Evolutionary conservation across 2,329 filamentous ascomycete species (phyloP).

Genomic region (Atkinsonella hypoxylon): DNA sequence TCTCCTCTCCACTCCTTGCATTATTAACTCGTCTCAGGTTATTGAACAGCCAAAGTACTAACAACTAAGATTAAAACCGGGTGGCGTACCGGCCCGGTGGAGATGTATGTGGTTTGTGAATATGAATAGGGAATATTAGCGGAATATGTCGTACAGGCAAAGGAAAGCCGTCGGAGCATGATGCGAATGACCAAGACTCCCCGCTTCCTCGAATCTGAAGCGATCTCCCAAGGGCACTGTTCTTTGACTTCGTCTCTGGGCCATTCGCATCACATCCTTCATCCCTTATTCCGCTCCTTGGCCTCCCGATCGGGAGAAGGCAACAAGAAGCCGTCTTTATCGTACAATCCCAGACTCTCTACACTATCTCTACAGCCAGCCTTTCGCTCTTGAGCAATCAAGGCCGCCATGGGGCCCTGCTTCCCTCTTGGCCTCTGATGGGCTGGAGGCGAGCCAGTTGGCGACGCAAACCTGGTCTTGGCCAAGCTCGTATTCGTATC

Average conservation of each 20-base stretch:
- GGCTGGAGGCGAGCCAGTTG: background rate
- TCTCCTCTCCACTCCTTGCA: background rate
- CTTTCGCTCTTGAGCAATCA: conserved; percentile 14
- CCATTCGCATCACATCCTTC: conserved; percentile 3
- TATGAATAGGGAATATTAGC: background rate
- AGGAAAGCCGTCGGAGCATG: background rate
- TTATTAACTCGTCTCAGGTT: conserved; percentile 31
- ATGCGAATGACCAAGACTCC: background rate
- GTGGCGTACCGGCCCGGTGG: background rate
- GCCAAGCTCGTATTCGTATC: background rate
- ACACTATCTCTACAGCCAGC: conserved; percentile 16
- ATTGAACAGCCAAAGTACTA: conserved; percentile 30
- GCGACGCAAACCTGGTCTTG: background rate
- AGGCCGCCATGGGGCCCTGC: conserved; percentile 16
- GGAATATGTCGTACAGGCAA: background rate
- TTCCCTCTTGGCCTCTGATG: conserved; percentile 10
- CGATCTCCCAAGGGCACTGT: background rate
- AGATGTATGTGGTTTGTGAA: background rate
- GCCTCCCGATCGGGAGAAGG: conserved; percentile 26
- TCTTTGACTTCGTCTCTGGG: background rate
- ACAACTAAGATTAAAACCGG: background rate
- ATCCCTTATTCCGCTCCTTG: background rate
- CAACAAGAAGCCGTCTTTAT: conserved; percentile 33
- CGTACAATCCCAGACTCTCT: conserved; percentile 32
- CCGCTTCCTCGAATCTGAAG: too few relatives aligned